Percentiles rank a stretch among this genome's conserved stretches.
These are phyloP conservation scores for Plasmopara halstedii DNA, from an alignment of 352 stramenopile species.

Conservation along the genomic window DNA sequence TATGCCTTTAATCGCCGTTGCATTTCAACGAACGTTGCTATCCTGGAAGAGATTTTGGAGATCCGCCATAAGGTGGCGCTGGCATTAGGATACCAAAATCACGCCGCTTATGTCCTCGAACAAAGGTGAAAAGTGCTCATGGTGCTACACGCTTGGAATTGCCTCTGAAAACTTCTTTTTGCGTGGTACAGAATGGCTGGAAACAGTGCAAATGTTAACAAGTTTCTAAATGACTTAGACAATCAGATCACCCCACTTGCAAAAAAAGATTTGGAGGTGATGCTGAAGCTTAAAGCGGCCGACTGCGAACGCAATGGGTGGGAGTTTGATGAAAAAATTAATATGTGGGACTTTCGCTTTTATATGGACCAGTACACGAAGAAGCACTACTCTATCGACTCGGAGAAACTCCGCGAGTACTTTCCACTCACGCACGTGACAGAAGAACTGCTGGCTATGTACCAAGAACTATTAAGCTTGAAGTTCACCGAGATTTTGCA, in stretches of 20 bases:
- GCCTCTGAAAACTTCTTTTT: conserved; percentile 4
- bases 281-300: conserved; percentile 66
- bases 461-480: conserved; percentile 82
- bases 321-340: conserved; percentile 80
- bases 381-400: conserved; percentile 82
- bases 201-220: conserved; percentile 48
- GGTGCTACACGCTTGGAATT: neutral
- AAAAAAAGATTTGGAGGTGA: conserved; percentile 62
- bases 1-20: conserved; percentile 79
- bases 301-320: conserved; percentile 43
- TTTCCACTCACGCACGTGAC: conserved; percentile 86
- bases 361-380: conserved; percentile 87
- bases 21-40: conserved; percentile 73
- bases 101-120: conserved; percentile 78
- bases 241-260: conserved; percentile 70
- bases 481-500: conserved; percentile 76
- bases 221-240: conserved; percentile 68
- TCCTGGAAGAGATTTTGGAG: conserved; percentile 78
- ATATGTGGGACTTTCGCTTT: conserved; percentile 88
- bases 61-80: conserved; percentile 71
- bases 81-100: conserved; percentile 75
- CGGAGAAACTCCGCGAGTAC: conserved; percentile 81
- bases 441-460: conserved; percentile 76
- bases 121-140: conserved; percentile 38
- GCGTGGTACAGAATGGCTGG: conserved; percentile 48